A percentile compares a stretch with the other conserved stretches of the same genome.
These are phyloP conservation scores for Phytopythium vexans DNA, from an alignment of 352 stramenopile genomes.

Conservation along the genomic window DNA sequence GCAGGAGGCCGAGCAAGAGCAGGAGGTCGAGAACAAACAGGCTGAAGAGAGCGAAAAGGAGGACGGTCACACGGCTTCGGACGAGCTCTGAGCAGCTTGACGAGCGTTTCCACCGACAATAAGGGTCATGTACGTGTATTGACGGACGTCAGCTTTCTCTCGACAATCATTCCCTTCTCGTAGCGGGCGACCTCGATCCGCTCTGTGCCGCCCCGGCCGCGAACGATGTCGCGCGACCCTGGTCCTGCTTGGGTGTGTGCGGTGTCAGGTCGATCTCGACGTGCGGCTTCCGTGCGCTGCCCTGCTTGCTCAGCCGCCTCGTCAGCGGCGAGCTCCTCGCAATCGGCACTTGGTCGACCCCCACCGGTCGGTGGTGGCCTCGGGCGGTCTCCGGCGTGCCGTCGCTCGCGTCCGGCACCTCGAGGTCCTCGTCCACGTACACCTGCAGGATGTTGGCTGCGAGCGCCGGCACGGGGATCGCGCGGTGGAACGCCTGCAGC, in stretches of 20 bases:
- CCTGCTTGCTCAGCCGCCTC: constrained; percentile 25
- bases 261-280: constrained; percentile 38
- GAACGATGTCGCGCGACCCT: neutral
- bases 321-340: constrained; percentile 22
- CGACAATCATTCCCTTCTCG: too few relatives aligned
- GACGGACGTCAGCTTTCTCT: too few relatives aligned
- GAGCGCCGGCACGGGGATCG: constrained; percentile 50
- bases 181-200: too few relatives aligned
- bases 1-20: constrained; percentile 5
- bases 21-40: constrained; percentile 21
- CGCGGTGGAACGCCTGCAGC: constrained; percentile 50
- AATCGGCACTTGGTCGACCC: constrained; percentile 1
- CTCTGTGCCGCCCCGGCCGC: neutral
- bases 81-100: too few relatives aligned
- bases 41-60: constrained; percentile 7
- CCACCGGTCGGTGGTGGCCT: neutral
- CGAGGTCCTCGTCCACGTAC: constrained; percentile 48
- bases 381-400: constrained; percentile 2
- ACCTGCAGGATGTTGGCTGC: constrained; percentile 49
- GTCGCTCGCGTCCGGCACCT: constrained; percentile 23
- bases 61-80: too few relatives aligned
- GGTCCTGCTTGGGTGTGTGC: constrained; percentile 10
- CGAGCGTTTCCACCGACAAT: too few relatives aligned
- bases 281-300: constrained; percentile 31
- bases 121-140: too few relatives aligned